Conservation (phyloP, 1,139 yeast genomes). For the Diutina mesorugosa region DNA sequence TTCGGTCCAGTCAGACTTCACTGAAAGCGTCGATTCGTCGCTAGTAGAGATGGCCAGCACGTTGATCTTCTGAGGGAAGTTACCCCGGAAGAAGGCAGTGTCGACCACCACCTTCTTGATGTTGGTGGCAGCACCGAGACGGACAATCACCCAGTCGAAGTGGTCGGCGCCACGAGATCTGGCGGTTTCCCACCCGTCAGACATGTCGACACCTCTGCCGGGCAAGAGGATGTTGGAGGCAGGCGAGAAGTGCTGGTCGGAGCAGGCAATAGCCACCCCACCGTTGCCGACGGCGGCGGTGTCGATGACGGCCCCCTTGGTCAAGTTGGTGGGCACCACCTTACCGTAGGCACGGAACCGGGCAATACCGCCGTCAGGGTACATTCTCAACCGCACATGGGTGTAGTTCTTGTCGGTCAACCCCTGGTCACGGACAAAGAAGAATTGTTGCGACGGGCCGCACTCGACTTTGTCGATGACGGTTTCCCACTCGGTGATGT, state of each 20-base stretch:
- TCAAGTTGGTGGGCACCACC: conserved; percentile 55
- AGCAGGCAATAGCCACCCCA: conserved; percentile 69
- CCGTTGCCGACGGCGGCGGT: conserved; percentile 78
- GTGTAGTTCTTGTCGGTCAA: conserved; percentile 54
- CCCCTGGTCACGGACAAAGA: conserved; percentile 44
- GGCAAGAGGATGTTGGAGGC: conserved; percentile 82
- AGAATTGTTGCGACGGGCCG: conserved; percentile 81
- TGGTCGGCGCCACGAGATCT: conserved; percentile 78
- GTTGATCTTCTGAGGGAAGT: conserved; percentile 71
- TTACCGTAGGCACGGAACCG: conserved; percentile 80
- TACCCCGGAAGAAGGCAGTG: conserved; percentile 89
- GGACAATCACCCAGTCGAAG: conserved; percentile 79
- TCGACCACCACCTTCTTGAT: conserved; percentile 58
- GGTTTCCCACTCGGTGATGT: conserved; percentile 47
- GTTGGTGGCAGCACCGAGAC: conserved; percentile 54
- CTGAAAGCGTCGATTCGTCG: conserved; percentile 8
- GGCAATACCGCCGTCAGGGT: conserved; percentile 96
- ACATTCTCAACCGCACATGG: conserved; percentile 77
- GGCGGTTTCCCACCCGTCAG: conserved; percentile 98
- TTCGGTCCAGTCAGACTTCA: conserved; percentile 34
- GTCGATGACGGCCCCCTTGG: conserved; percentile 39
- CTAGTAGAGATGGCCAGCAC: conserved; percentile 40
- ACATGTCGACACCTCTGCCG: conserved; percentile 92
- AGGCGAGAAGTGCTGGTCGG: conserved; percentile 90
- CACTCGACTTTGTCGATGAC: conserved; percentile 64